Conservation (phyloP, 2,329 filamentous ascomycete species). For the Paecilomyces dactylethromorphus region DNA sequence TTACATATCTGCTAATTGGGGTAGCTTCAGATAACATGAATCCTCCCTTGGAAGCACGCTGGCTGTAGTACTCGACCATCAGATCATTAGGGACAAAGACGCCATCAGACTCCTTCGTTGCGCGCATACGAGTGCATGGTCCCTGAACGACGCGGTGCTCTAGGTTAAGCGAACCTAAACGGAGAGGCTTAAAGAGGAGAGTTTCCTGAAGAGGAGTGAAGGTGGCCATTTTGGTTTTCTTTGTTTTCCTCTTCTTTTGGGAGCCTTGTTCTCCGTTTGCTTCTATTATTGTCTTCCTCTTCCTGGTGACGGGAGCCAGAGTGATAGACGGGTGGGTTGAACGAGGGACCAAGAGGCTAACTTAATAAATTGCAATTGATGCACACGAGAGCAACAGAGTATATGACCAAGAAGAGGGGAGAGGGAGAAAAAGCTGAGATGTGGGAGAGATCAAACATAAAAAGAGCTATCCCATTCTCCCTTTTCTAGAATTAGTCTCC, state of each 20-base stretch:
- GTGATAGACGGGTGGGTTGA: neutral
- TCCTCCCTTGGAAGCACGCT: conserved; percentile 25
- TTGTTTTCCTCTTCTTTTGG: neutral
- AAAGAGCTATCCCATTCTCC: neutral
- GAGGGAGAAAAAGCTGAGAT: neutral
- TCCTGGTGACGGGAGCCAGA: neutral
- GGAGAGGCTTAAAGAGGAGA: conserved; percentile 29
- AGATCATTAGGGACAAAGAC: conserved; percentile 23
- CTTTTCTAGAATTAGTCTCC: neutral
- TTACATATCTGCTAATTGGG: conserved; percentile 21
- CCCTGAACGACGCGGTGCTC: conserved; percentile 21
- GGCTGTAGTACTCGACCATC: conserved; percentile 23
- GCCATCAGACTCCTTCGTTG: conserved; percentile 19
- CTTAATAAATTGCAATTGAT: neutral
- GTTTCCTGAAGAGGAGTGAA: neutral
- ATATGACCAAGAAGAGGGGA: neutral
- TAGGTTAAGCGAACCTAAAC: conserved; percentile 15
- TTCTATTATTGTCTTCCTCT: neutral
- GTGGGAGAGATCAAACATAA: neutral
- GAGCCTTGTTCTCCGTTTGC: neutral
- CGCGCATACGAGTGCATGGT: conserved; percentile 21
- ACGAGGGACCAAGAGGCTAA: neutral
- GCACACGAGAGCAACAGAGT: neutral
- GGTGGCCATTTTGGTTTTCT: neutral
- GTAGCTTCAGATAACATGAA: conserved; percentile 29